Base-by-base conservation (phyloP, 495 filamentous ascomycete genomes). In the Penicillium arizonense region DNA sequence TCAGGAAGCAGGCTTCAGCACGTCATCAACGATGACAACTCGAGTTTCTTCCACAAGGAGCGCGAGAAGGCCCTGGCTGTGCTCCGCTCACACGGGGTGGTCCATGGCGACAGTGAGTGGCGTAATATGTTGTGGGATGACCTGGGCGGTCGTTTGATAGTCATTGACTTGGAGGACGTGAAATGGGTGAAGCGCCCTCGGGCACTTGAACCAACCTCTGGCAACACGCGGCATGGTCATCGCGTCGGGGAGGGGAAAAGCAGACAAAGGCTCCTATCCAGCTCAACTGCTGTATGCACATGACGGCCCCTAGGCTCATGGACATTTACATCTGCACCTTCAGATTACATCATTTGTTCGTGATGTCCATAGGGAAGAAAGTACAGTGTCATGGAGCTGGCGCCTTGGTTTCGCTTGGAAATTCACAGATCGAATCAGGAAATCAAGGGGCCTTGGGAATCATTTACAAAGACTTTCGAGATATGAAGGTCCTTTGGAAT, bases 141-240 rank as follows among this genome's bases (percentile, higher is more conserved):
- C n/a, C 11, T 3, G 0, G 21, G 14, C 2, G 7, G 44, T 64
- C 32, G 26, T 47, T 44, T 61, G 44, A 18, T 64, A 33, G 47
- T 64, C 43, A 57, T 64, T 54, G 53, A 64, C 30, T 57, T 64
- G 20, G 58, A 64, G 43, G 58, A 65, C 20, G 12, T 65, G 50
- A 45, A 55, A 44, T 53, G 55, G 57, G 18, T 55, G 5, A 59
- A 57, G 43, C 50, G 50, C 20, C 36, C 44, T 41, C 44, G 28
- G 23, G 24, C 44, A 1, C 51, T 54, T 42, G 26, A 41, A 9
- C 36, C 28, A 40, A 34, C 43, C 23, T 54, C 36, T 47, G 36
- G 51, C 44, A 54, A 54, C 41, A 30, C 33, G 50, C 44, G 39
- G 35, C 43, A 40, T 42, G 28, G 11, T 34, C 35, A 52, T 56